Conservation (phyloP, 768 basidiomycete species). For the Suillus variegatus region DNA sequence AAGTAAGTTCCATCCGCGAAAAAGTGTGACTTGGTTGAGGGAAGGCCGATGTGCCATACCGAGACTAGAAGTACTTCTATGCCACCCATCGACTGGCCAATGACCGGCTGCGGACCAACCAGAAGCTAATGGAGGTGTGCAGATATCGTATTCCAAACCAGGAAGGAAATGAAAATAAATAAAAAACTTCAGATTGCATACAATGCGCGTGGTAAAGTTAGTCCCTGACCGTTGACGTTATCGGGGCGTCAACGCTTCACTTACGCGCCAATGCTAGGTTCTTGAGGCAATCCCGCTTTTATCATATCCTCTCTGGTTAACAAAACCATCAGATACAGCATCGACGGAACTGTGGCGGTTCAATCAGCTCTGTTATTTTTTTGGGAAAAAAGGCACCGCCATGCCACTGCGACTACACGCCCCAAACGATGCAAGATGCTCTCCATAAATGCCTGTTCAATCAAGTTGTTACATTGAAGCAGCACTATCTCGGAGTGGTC, state of each 20-base stretch:
- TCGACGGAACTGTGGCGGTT: too few species aligned
- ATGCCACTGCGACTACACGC: background rate
- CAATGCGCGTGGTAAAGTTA: background rate
- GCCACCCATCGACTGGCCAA: background rate
- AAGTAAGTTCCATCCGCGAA: background rate
- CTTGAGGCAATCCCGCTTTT: background rate
- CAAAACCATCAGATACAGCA: background rate
- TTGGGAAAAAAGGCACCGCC: background rate
- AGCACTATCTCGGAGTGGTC: background rate
- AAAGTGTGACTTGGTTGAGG: background rate
- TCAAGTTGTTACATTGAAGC: background rate
- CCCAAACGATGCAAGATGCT: background rate
- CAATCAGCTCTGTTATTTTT: background rate
- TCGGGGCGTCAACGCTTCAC: background rate
- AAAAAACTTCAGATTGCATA: too few species aligned
- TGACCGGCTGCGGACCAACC: background rate
- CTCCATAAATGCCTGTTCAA: background rate
- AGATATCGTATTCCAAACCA: background rate
- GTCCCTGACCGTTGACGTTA: background rate
- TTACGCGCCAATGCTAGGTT: too few species aligned
- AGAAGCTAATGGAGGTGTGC: too few species aligned
- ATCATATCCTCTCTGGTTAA: background rate
- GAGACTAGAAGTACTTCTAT: background rate
- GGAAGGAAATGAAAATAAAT: background rate
- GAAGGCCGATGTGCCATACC: background rate